These are phyloP conservation scores for Nannizzia gypsea DNA, from an alignment of 2,329 filamentous ascomycete species.

Conservation along the genomic window DNA sequence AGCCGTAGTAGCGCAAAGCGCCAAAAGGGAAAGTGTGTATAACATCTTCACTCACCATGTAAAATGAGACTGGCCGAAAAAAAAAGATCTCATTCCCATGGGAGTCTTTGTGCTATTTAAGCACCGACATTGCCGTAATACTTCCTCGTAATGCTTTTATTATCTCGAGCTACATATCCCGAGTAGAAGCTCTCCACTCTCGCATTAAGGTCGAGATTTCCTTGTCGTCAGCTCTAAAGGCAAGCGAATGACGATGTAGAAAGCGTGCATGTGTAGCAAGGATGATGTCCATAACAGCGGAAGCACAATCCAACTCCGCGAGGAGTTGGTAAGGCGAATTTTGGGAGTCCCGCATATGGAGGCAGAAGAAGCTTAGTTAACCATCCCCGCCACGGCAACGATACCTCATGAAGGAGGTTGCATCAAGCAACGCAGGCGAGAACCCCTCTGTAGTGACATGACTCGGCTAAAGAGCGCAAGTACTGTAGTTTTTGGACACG, in stretches of 20 bases:
- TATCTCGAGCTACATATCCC: background rate
- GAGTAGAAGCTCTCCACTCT: background rate
- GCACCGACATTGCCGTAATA: background rate
- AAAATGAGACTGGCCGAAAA: background rate
- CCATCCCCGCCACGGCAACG: background rate
- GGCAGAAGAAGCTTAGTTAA: background rate
- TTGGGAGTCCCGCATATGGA: background rate
- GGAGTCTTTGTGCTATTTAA: background rate
- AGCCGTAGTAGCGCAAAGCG: slow-evolving; percentile 8
- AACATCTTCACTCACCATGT: slow-evolving; percentile 2
- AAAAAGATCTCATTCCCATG: background rate
- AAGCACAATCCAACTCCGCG: background rate
- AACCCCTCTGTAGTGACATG: no score
- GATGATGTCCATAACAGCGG: background rate
- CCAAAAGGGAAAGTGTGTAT: slow-evolving; percentile 4
- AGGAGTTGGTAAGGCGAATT: background rate
- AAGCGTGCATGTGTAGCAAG: slow-evolving; percentile 1
- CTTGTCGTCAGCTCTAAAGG: background rate
- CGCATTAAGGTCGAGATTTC: background rate
- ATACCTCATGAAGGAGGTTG: no score
- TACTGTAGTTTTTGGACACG: background rate
- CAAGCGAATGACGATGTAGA: background rate
- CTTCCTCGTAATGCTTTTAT: background rate
- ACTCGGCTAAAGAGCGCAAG: no score
- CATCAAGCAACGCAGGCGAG: no score